phyloP scores from a whole-genome alignment of 768 basidiomycete species.

The Filobasidium wieringae region DNA sequence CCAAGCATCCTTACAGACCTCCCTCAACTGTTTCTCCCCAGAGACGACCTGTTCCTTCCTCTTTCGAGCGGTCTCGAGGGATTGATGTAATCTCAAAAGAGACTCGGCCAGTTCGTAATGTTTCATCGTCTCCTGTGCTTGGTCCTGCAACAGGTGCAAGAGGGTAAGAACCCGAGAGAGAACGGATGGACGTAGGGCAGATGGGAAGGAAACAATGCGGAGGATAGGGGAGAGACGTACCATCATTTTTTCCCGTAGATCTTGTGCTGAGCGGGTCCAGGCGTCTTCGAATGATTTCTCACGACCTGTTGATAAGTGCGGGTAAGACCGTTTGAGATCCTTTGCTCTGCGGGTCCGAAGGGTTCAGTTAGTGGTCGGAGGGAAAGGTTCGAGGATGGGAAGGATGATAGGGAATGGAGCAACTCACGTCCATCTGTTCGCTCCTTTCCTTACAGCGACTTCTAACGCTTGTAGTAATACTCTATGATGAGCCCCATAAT shows the following conservation, averaged over 20 bases:
- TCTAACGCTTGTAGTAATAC: slow-evolving; percentile 27
- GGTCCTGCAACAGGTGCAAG: slow-evolving; percentile 14
- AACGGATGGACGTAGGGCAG: too few relatives aligned
- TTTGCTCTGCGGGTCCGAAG: slow-evolving; percentile 12
- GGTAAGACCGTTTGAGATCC: slow-evolving; percentile 25
- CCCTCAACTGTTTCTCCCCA: slow-evolving; percentile 4
- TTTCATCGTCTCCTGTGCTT: slow-evolving; percentile 18
- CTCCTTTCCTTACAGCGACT: slow-evolving; percentile 28
- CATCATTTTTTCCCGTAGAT: slow-evolving; percentile 23
- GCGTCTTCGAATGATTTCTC: slow-evolving; percentile 19
- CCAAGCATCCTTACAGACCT: slow-evolving; percentile 24
- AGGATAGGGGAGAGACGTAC: slow-evolving; percentile 17
- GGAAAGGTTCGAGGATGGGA: background rate
- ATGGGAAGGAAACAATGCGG: background rate
- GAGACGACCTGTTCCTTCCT: slow-evolving; percentile 12
- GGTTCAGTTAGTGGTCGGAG: too few relatives aligned
- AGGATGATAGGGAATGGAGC: background rate
- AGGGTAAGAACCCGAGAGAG: too few relatives aligned
- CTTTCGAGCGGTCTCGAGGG: slow-evolving; percentile 22
- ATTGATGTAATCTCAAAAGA: slow-evolving; percentile 23
- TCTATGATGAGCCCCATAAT: slow-evolving; percentile 28
- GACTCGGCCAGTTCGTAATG: slow-evolving; percentile 26
- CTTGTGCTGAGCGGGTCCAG: slow-evolving; percentile 16
- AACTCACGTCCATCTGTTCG: slow-evolving; percentile 36
- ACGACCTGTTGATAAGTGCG: slow-evolving; percentile 6